phyloP scores from a whole-genome alignment of 805 yeast genomes.

The Millerago galiae region DNA sequence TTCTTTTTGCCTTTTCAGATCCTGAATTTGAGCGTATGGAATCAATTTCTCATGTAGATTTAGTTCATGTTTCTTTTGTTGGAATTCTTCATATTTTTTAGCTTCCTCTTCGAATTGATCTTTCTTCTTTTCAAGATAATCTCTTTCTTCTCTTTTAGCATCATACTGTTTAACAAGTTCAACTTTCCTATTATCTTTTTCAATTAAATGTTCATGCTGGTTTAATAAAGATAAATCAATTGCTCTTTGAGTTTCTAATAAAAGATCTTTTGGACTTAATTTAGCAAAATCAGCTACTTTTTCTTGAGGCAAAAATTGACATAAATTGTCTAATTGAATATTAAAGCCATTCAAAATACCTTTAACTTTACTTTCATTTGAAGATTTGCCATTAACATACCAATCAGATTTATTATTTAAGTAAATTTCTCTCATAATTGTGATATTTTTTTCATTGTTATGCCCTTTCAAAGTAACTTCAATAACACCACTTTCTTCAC shows the following conservation, averaged over 20 bases:
- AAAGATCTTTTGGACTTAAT: conserved; percentile 64
- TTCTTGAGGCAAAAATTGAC: conserved; percentile 95
- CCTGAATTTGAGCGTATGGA: conserved; percentile 43
- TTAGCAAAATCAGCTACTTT: conserved; percentile 89
- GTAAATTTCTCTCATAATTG: conserved; percentile 27
- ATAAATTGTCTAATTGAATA: conserved; percentile 84
- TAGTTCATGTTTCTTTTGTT: conserved; percentile 40
- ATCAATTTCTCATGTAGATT: conserved; percentile 40
- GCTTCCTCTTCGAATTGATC: conserved; percentile 42
- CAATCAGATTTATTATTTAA: conserved; percentile 42
- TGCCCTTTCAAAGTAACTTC: conserved; percentile 29
- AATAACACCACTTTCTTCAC: conserved; percentile 33
- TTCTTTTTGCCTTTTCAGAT: conserved; percentile 21
- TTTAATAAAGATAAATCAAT: conserved; percentile 54
- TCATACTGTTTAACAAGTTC: conserved; percentile 30
- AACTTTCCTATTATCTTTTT: conserved; percentile 39
- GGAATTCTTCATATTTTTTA: conserved; percentile 38
- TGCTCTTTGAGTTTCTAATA: conserved; percentile 76
- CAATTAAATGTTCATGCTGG: conserved; percentile 51
- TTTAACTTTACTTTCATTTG: conserved; percentile 41
- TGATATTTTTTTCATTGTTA: conserved; percentile 31
- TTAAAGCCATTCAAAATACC: conserved; percentile 42
- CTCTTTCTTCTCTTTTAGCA: conserved; percentile 25
- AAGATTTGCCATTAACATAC: conserved; percentile 36
- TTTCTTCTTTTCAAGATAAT: conserved; percentile 29